phyloP scores from a whole-genome alignment of 163 green algal species.

The Scenedesmus sp. region DNA sequence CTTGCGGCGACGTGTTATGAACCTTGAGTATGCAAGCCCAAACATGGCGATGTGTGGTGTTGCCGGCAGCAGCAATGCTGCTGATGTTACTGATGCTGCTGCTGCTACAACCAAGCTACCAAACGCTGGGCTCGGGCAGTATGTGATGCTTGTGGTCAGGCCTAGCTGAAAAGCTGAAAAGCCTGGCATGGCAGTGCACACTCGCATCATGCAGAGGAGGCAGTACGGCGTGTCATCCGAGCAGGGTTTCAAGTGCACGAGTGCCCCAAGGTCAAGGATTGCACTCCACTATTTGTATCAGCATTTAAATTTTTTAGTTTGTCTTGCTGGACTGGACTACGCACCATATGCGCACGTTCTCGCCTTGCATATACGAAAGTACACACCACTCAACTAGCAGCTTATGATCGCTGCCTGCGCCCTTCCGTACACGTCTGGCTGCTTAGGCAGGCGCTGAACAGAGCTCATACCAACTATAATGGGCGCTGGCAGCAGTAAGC shows the following conservation, averaged over 20 bases:
- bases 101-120: background rate
- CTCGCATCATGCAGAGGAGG: background rate
- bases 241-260: too few species aligned
- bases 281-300: too few species aligned
- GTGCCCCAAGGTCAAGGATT: too few species aligned
- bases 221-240: background rate
- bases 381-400: background rate
- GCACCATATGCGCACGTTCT: background rate
- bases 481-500: constrained; percentile 15
- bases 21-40: background rate
- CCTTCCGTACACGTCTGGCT: background rate
- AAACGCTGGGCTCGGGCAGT: background rate
- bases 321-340: too few species aligned
- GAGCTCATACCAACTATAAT: background rate
- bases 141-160: too few species aligned
- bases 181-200: background rate
- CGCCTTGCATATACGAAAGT: background rate
- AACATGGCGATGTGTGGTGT: background rate
- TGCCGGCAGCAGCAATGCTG: background rate
- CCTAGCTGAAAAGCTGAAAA: too few species aligned
- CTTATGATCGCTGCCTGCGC: background rate
- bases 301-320: too few species aligned
- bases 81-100: background rate
- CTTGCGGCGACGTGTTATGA: background rate
- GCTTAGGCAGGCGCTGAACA: too few species aligned